These are phyloP conservation scores for Talaromyces sp. DNA, from an alignment of 2,329 filamentous ascomycete species.

Conservation along the genomic window DNA sequence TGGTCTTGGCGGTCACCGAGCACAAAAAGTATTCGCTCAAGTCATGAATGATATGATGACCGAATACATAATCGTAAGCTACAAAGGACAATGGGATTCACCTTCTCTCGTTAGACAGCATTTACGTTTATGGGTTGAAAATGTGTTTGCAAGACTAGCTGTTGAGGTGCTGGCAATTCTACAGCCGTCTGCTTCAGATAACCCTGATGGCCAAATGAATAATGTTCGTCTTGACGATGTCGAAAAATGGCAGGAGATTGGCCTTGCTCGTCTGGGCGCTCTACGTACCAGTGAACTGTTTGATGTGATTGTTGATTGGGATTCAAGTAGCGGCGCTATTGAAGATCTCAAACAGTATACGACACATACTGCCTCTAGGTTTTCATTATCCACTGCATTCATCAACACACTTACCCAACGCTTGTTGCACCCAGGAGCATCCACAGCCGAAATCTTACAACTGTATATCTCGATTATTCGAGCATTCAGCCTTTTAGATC, in stretches of 20 bases:
- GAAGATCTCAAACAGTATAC: constrained; percentile 57
- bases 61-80: constrained; percentile 52
- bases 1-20: constrained; percentile 51
- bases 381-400: constrained; percentile 52
- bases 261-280: constrained; percentile 50
- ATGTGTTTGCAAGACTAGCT: constrained; percentile 50
- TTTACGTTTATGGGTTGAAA: constrained; percentile 52
- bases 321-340: constrained; percentile 54
- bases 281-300: constrained; percentile 55
- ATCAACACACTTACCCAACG: constrained; percentile 49
- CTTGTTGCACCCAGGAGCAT: constrained; percentile 59
- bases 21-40: constrained; percentile 54
- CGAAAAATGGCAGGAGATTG: constrained; percentile 53
- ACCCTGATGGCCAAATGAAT: constrained; percentile 24
- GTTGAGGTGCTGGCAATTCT: constrained; percentile 45
- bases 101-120: constrained; percentile 45
- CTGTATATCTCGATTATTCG: constrained; percentile 64
- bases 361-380: constrained; percentile 49
- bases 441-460: constrained; percentile 62
- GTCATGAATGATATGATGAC: constrained; percentile 56
- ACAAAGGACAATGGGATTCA: constrained; percentile 53
- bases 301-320: constrained; percentile 59
- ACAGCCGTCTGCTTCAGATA: constrained; percentile 23
- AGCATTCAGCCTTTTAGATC: constrained; percentile 58
- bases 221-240: constrained; percentile 39